Evolutionary conservation across 768 basidiomycete species (phyloP), one percentile per base, ranked within the genome.

Genomic region (Hygrocybe coccinea): DNA sequence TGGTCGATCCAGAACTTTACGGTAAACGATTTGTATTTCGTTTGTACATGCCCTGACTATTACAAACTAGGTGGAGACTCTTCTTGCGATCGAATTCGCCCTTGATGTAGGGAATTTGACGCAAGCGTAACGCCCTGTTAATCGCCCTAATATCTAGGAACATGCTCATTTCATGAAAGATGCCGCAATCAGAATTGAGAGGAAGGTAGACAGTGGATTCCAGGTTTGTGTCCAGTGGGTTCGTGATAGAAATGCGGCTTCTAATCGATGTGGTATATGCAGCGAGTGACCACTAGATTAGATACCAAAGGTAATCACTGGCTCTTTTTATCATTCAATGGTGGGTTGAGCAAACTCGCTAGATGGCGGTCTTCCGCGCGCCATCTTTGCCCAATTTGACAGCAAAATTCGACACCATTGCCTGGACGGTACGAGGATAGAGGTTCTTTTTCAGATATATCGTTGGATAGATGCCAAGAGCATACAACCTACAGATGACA

Each of bases 1-100:
- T 37, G 36, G 29, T 37, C 44, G 24, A 48, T 58, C n/a, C 52
- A 58, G 33, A 53, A 22, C 38, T 58, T 58, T 46, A 54, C 38
- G 24, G 56, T 58, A 47, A 5, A 24, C 45, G n/a, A 14, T 46
- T 19, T 49, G 24, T 34, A n/a, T 49, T 48, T 15, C 10, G 14
- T 10, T 49, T 25, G 33, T 15, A 5, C 33, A 5, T n/a, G 14
- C 12, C 7, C 9, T 49, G 10, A 49, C 10, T 4, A n/a, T 12
- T 25, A 25, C 25, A 22, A 15, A 48, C 37, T 43, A 58, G 56
- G 35, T 58, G 4, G 52, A 44, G 17, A 54, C 56, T 15, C 45
- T 36, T 14, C 52, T 54, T 33, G 52, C 46, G 22, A 53, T 54
- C 21, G 57, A 58, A 21, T 54, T 54, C 38, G 41, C 52, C 7